Conservation (phyloP, 2,329 filamentous ascomycete genomes). For the Paecilomyces sp. region DNA sequence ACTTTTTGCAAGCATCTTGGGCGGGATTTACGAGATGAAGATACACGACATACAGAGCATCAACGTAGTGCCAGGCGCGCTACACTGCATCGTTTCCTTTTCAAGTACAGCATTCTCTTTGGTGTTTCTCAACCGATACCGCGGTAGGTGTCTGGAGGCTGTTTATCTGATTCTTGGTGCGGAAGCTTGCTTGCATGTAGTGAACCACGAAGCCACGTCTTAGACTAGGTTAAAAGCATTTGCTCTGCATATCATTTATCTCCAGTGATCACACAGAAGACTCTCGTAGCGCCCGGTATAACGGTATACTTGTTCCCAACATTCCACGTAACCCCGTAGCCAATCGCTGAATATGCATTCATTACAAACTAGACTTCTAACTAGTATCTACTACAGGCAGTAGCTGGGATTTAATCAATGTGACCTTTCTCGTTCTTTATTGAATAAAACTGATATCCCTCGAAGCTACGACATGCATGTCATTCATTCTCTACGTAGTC, state of each 20-base stretch:
- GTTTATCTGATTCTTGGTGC: background rate
- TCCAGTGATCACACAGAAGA: no score
- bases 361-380: no score
- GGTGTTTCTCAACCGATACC: background rate
- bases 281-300: no score
- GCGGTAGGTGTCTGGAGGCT: background rate
- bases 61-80: background rate
- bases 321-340: background rate
- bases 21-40: background rate
- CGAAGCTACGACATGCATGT: no score
- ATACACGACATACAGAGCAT: background rate
- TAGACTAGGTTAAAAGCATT: background rate
- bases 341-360: no score
- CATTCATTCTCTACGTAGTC: no score
- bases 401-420: no score
- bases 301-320: no score
- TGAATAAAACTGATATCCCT: no score
- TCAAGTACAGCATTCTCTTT: background rate
- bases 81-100: background rate
- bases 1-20: background rate
- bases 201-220: background rate
- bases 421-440: no score
- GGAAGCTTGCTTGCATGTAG: background rate
- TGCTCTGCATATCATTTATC: background rate
- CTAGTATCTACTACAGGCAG: no score